A percentile compares a stretch with the other conserved stretches of the same genome.
These are phyloP conservation scores for Anisodus tanguticus DNA, from an alignment of 257 asterid genomes.

Conservation along the genomic window DNA sequence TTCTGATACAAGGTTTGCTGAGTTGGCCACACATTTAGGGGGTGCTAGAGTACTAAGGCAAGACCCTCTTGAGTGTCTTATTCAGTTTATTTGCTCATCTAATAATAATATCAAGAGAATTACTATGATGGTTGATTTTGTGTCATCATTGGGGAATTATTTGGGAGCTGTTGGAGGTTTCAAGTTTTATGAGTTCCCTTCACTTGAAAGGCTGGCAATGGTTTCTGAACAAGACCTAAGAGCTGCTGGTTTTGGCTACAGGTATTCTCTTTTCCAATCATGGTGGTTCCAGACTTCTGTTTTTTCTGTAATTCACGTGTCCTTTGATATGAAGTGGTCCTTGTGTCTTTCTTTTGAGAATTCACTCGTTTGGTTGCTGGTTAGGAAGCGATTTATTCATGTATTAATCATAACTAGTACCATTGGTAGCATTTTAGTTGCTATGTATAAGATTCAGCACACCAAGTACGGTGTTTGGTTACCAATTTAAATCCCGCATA, in stretches of 20 bases:
- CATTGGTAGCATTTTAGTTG: too few relatives aligned
- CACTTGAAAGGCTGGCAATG: conserved; percentile 59
- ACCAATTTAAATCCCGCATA: too few relatives aligned
- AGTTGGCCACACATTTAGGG: conserved; percentile 64
- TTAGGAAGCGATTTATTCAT: too few relatives aligned
- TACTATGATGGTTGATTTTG: conserved; percentile 85
- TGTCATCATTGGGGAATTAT: conserved; percentile 68
- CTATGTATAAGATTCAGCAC: too few relatives aligned
- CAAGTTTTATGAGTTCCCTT: conserved; percentile 77
- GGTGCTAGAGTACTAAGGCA: conserved; percentile 97
- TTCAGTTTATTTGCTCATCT: conserved; percentile 94
- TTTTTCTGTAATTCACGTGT: not conserved
- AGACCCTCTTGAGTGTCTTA: conserved; percentile 88
- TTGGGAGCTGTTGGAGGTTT: conserved; percentile 78
- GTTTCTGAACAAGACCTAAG: conserved; percentile 78
- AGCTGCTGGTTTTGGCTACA: conserved; percentile 94
- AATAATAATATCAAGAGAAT: conserved; percentile 87
- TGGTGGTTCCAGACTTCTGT: not conserved
- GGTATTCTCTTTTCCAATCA: conserved; percentile 45
- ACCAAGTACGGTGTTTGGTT: too few relatives aligned
- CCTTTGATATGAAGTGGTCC: not conserved
- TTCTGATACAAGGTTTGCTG: conserved; percentile 74
- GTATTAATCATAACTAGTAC: too few relatives aligned
- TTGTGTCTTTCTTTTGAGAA: not conserved
- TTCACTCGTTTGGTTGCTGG: not conserved